These are phyloP conservation scores for Cercospora zeae-maydis DNA, from an alignment of 2,329 filamentous ascomycete genomes.

Conservation along the genomic window DNA sequence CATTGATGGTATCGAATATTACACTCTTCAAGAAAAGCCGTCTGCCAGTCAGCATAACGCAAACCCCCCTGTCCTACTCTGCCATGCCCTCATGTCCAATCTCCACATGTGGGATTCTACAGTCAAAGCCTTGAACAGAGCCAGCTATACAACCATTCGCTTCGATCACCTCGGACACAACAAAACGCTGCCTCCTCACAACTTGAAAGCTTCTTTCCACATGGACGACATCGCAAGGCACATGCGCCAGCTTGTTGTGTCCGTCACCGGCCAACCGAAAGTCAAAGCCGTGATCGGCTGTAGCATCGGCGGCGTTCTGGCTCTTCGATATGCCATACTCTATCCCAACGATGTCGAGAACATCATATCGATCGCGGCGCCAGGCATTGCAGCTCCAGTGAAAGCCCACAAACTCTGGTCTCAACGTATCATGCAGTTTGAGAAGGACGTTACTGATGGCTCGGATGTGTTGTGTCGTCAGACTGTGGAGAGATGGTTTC, in stretches of 20 bases:
- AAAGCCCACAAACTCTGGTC: slow-evolving; percentile 25
- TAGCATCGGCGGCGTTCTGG: slow-evolving; percentile 31
- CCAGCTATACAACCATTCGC: slow-evolving; percentile 30
- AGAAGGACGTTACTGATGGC: slow-evolving; percentile 19
- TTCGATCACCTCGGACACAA: slow-evolving; percentile 33
- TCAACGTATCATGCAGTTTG: slow-evolving; percentile 26
- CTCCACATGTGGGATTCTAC: slow-evolving; percentile 31
- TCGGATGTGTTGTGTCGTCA: slow-evolving; percentile 19
- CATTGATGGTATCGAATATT: slow-evolving; percentile 30
- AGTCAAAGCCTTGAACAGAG: slow-evolving; percentile 20
- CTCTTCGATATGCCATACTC: slow-evolving; percentile 31
- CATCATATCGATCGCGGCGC: slow-evolving; percentile 28
- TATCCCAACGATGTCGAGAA: slow-evolving; percentile 25
- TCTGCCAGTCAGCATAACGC: not conserved
- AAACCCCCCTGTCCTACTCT: slow-evolving; percentile 24
- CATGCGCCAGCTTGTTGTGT: slow-evolving; percentile 26
- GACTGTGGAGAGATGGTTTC: slow-evolving; percentile 31
- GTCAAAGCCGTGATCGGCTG: slow-evolving; percentile 31
- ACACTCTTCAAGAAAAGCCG: slow-evolving; percentile 26
- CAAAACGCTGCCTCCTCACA: slow-evolving; percentile 22
- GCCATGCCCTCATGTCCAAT: slow-evolving; percentile 33
- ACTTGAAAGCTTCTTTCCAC: slow-evolving; percentile 13
- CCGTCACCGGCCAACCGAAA: slow-evolving; percentile 13
- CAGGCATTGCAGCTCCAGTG: slow-evolving; percentile 25
- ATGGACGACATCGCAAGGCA: slow-evolving; percentile 30